These are phyloP conservation scores for Aspergillus melleus DNA, from an alignment of 2,329 filamentous ascomycete species.

Conservation along the genomic window DNA sequence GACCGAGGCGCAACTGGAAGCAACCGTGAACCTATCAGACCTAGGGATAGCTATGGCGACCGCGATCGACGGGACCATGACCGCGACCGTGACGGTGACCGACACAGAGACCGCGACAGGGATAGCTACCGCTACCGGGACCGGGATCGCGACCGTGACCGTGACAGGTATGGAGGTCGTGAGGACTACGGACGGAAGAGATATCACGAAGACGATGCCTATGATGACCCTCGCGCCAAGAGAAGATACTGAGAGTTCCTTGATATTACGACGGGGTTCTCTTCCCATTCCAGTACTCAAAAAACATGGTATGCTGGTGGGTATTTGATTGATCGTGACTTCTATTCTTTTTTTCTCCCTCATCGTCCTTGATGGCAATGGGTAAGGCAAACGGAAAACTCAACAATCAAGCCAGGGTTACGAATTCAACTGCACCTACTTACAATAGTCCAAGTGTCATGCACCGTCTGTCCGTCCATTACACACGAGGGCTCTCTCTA, in stretches of 20 bases:
- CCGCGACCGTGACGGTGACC: constrained; percentile 56
- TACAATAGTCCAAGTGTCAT: constrained; percentile 19
- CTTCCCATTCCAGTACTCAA: constrained; percentile 20
- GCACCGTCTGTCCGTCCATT: background rate
- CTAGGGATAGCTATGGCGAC: constrained; percentile 59
- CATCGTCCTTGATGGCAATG: constrained; percentile 31
- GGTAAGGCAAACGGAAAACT: constrained; percentile 34
- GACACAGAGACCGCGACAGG: constrained; percentile 55
- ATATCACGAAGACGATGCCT: constrained; percentile 73
- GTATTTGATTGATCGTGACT: constrained; percentile 38
- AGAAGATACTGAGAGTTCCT: constrained; percentile 55
- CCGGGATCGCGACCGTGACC: constrained; percentile 49
- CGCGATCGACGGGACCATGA: constrained; percentile 45
- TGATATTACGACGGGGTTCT: constrained; percentile 9
- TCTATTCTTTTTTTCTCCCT: constrained; percentile 16
- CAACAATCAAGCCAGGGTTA: constrained; percentile 6
- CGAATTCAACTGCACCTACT: constrained; percentile 9
- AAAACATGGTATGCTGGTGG: constrained; percentile 43
- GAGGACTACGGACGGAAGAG: constrained; percentile 63
- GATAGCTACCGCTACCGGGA: constrained; percentile 49
- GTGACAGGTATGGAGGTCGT: constrained; percentile 49
- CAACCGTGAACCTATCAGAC: constrained; percentile 81
- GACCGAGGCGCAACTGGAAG: constrained; percentile 66
- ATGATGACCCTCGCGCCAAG: constrained; percentile 71
- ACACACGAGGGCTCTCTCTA: background rate